Percentiles rank a stretch among this genome's conserved stretches.
phyloP scores from a whole-genome alignment of 768 basidiomycete species.

The Infundibulicybe gibba region DNA sequence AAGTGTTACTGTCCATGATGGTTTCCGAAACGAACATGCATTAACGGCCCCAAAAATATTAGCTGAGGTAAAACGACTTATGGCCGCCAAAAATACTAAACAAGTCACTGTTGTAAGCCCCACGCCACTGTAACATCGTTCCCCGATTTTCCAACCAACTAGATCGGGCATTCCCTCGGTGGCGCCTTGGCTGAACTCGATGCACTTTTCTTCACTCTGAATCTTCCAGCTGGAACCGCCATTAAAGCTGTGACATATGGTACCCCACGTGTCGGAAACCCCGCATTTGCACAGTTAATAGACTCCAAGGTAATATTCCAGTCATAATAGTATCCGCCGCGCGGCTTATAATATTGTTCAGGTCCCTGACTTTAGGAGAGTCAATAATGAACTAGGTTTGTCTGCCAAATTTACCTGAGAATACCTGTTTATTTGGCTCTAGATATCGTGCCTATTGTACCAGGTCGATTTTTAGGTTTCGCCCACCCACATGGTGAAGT shows the following conservation, averaged over 20 bases:
- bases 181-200: slow-evolving; percentile 51
- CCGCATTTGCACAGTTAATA: slow-evolving; percentile 44
- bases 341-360: slow-evolving; percentile 5
- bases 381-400: slow-evolving; percentile 35
- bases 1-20: slow-evolving; percentile 44
- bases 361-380: slow-evolving; percentile 33
- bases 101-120: slow-evolving; percentile 36
- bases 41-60: slow-evolving; percentile 42
- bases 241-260: slow-evolving; percentile 46
- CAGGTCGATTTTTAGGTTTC: slow-evolving; percentile 47
- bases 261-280: slow-evolving; percentile 49
- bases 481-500: slow-evolving; percentile 49
- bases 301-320: slow-evolving; percentile 33
- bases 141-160: not conserved
- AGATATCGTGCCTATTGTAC: slow-evolving; percentile 56
- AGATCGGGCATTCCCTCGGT: slow-evolving; percentile 50
- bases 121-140: too few relatives aligned
- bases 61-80: slow-evolving; percentile 34
- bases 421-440: not conserved
- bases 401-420: not conserved
- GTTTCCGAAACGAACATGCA: slow-evolving; percentile 51
- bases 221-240: slow-evolving; percentile 35
- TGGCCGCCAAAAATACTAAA: slow-evolving; percentile 31
- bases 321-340: not conserved
- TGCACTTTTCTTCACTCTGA: slow-evolving; percentile 42